Percentiles rank a stretch among this genome's conserved stretches.
These are phyloP conservation scores for Scytalidium sp. DNA, from an alignment of 2,329 filamentous ascomycete genomes.

Conservation along the genomic window DNA sequence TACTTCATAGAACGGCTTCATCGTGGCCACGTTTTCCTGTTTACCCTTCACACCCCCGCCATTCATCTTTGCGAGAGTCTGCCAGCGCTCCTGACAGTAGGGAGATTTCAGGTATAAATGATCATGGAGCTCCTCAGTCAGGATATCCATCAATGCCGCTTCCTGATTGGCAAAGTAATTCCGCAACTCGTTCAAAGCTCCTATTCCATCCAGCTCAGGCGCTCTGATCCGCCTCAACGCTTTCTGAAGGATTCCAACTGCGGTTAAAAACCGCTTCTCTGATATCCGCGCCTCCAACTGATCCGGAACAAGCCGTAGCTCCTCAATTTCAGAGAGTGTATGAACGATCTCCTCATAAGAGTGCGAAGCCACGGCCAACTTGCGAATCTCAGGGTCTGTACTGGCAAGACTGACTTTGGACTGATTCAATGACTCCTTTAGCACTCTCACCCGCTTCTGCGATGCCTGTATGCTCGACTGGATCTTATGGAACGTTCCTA, in stretches of 20 bases:
- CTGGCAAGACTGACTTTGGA: constrained; percentile 80
- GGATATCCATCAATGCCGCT: constrained; percentile 83
- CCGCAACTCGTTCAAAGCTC: constrained; percentile 79
- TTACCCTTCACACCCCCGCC: constrained; percentile 40
- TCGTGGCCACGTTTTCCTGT: constrained; percentile 40
- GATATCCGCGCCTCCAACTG: constrained; percentile 92
- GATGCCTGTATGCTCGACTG: constrained; percentile 88
- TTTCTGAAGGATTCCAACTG: constrained; percentile 88
- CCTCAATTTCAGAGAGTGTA: constrained; percentile 78
- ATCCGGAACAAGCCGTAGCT: constrained; percentile 84
- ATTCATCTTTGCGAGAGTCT: constrained; percentile 70
- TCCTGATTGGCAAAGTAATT: constrained; percentile 93
- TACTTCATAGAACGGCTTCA: constrained; percentile 53
- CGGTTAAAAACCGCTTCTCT: constrained; percentile 90
- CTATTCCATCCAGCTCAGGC: constrained; percentile 88
- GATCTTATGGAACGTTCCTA: constrained; percentile 98
- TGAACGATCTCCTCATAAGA: constrained; percentile 89
- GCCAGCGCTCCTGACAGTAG: constrained; percentile 96
- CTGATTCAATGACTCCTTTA: constrained; percentile 79
- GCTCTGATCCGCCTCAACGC: constrained; percentile 80
- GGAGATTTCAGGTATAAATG: constrained; percentile 97
- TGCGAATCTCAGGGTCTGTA: constrained; percentile 87
- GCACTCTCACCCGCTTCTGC: constrained; percentile 75
- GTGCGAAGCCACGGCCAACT: constrained; percentile 81
- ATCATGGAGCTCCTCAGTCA: constrained; percentile 96